Evolutionary conservation across 768 basidiomycete genomes (phyloP).

Genomic region (Lactifluus subvellereus): DNA sequence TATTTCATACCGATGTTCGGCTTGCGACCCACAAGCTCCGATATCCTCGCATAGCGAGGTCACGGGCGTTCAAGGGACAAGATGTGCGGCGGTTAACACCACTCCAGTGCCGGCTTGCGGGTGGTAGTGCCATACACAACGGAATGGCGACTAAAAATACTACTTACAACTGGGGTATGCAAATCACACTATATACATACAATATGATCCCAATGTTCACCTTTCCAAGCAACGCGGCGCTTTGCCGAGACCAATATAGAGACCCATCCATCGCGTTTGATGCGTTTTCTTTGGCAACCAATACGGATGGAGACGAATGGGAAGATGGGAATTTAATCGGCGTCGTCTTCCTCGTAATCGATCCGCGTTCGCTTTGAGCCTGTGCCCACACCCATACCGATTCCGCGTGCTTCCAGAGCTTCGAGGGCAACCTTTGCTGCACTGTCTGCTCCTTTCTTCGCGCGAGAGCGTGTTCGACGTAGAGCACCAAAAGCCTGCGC

Average conservation of each 20-base stretch:
- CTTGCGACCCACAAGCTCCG: background rate
- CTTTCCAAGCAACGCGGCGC: constrained; percentile 15
- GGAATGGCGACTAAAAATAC: constrained; percentile 19
- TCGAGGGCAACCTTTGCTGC: constrained; percentile 72
- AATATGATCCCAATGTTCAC: constrained; percentile 24
- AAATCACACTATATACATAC: constrained; percentile 25
- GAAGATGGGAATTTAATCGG: constrained; percentile 2
- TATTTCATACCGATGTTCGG: background rate
- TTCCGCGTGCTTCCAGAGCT: constrained; percentile 75
- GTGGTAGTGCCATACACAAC: constrained; percentile 3
- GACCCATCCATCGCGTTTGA: constrained; percentile 5
- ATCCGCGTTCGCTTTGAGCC: constrained; percentile 47
- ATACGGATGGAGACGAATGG: constrained; percentile 19
- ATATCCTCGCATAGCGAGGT: constrained; percentile 2
- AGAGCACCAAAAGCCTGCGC: constrained; percentile 85
- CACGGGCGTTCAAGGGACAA: background rate
- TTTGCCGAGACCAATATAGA: constrained; percentile 10
- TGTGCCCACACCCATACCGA: constrained; percentile 40
- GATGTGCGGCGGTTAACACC: background rate
- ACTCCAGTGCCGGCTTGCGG: background rate
- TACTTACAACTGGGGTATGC: constrained; percentile 25
- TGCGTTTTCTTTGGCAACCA: constrained; percentile 14
- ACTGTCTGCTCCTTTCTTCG: constrained; percentile 67
- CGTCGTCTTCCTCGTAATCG: constrained; percentile 45
- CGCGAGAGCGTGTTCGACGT: constrained; percentile 68